Percentiles rank a stretch among this genome's conserved stretches.
phyloP scores from a whole-genome alignment of 208 protist species.

The Phytomonas serpens region DNA sequence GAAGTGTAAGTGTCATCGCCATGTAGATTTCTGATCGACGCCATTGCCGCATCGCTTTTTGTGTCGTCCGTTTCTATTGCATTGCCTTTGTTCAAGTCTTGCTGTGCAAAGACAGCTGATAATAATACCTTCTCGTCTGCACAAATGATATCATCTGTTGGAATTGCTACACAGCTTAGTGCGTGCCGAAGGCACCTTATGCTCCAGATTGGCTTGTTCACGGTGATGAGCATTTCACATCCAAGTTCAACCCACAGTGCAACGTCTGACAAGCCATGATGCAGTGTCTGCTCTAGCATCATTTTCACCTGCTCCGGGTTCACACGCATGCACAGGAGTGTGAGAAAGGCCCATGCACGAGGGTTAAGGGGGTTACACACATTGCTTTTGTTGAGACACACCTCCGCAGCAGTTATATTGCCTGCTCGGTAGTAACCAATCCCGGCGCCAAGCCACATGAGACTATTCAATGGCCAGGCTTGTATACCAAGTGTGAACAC shows the following conservation, averaged over 20 bases:
- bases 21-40: not conserved
- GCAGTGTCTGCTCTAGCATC: constrained; percentile 50
- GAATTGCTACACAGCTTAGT: not conserved
- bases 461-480: constrained; percentile 56
- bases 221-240: constrained; percentile 38
- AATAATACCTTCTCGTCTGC: constrained; percentile 5
- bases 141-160: constrained; percentile 16
- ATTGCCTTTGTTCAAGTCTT: not conserved
- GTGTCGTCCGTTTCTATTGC: not conserved
- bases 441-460: constrained; percentile 83
- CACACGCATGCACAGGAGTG: constrained; percentile 41
- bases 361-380: constrained; percentile 77
- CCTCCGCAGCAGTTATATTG: constrained; percentile 58
- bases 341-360: constrained; percentile 80
- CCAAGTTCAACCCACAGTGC: constrained; percentile 69
- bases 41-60: not conserved
- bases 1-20: not conserved
- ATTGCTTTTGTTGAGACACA: constrained; percentile 86
- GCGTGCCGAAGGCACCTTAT: constrained; percentile 54
- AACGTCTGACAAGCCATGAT: constrained; percentile 48
- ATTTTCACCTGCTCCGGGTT: constrained; percentile 49
- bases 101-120: not conserved
- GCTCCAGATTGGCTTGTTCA: constrained; percentile 25
- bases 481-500: constrained; percentile 62
- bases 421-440: constrained; percentile 78